These are phyloP conservation scores for Penicillium crustosum DNA, from an alignment of 2,329 filamentous ascomycete species.

Conservation along the genomic window DNA sequence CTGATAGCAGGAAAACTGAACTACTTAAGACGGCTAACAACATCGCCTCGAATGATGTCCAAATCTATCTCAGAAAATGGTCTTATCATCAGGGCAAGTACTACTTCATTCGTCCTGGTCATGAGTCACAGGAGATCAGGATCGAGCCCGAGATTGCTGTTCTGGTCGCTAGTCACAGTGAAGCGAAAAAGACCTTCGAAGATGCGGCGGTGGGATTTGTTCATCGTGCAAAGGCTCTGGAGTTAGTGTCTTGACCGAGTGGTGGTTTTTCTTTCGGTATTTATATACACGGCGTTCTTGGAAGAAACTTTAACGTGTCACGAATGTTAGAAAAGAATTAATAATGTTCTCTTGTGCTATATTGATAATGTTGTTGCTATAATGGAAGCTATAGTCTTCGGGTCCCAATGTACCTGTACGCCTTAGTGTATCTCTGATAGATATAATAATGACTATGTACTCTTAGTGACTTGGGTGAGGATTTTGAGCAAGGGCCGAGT, in stretches of 20 bases:
- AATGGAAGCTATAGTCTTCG: not conserved
- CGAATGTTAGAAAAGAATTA: not conserved
- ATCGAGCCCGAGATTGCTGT: constrained; percentile 34
- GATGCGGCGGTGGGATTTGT: constrained; percentile 13
- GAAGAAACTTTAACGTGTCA: not conserved
- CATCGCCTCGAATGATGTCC: constrained; percentile 45
- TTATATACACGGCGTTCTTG: not conserved
- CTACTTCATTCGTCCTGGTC: constrained; percentile 47
- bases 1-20: constrained; percentile 22
- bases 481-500: not conserved
- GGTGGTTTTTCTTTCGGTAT: not conserved
- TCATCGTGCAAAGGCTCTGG: not conserved
- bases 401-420: not conserved
- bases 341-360: not conserved
- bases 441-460: not conserved
- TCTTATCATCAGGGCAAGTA: constrained; percentile 45
- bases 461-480: not conserved
- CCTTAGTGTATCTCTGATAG: not conserved
- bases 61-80: constrained; percentile 51
- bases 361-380: not conserved
- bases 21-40: constrained; percentile 23
- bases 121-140: constrained; percentile 46
- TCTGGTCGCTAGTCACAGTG: constrained; percentile 22
- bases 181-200: constrained; percentile 21
- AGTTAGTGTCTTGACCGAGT: not conserved